Evolutionary conservation across 805 yeast species (phyloP).

Genomic region (Huiozyma sinensis): DNA sequence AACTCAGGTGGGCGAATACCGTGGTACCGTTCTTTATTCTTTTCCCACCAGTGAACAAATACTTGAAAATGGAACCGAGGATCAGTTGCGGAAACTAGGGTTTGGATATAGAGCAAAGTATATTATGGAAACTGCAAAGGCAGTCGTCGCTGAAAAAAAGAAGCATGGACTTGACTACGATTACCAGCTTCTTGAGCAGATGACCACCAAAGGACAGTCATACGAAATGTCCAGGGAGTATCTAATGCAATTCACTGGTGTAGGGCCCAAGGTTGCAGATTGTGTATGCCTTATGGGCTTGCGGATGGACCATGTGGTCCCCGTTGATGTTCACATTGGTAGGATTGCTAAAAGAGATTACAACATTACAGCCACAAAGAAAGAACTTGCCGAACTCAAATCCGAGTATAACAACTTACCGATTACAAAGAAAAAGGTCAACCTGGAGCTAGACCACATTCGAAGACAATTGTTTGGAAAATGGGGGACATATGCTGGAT

Average conservation of each 20-base stretch:
- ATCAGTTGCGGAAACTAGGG: slow-evolving; percentile 33
- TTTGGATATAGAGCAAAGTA: slow-evolving; percentile 93
- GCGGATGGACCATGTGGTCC: slow-evolving; percentile 67
- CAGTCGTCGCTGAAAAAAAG: slow-evolving; percentile 32
- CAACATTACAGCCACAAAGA: slow-evolving; percentile 33
- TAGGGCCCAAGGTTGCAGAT: slow-evolving; percentile 97
- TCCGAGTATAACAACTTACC: slow-evolving; percentile 20
- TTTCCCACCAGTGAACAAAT: slow-evolving; percentile 64
- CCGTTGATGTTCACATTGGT: slow-evolving; percentile 91
- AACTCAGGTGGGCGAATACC: slow-evolving; percentile 38
- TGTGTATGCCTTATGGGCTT: slow-evolving; percentile 78
- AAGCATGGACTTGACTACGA: not conserved
- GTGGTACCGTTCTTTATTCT: slow-evolving; percentile 48
- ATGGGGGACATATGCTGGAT: slow-evolving; percentile 93
- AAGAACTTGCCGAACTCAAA: slow-evolving; percentile 20
- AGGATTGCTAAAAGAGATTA: slow-evolving; percentile 82
- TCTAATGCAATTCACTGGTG: slow-evolving; percentile 65
- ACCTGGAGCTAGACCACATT: slow-evolving; percentile 35
- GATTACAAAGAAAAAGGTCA: slow-evolving; percentile 24
- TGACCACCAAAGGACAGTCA: slow-evolving; percentile 32
- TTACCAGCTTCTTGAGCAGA: not conserved
- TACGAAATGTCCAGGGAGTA: slow-evolving; percentile 23
- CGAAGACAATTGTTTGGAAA: slow-evolving; percentile 46
- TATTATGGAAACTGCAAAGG: slow-evolving; percentile 63
- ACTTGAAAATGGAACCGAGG: slow-evolving; percentile 33